Percentiles rank a stretch among this genome's conserved stretches.
These are phyloP conservation scores for Diaporthe capsici DNA, from an alignment of 2,329 filamentous ascomycete species.

Conservation along the genomic window DNA sequence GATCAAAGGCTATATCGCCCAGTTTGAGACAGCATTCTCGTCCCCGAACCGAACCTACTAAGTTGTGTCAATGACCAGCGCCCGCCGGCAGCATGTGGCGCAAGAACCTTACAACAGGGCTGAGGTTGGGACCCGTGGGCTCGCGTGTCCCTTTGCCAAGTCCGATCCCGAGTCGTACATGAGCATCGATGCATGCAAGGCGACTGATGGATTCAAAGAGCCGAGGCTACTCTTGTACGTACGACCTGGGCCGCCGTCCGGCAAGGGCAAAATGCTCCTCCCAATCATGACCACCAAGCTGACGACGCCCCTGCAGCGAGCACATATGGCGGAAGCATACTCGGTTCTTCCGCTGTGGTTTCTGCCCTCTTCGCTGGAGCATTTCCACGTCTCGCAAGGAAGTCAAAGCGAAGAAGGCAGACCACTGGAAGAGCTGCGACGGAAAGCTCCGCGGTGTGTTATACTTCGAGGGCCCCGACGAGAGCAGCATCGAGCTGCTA, in stretches of 20 bases:
- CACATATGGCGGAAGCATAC: conserved; percentile 26
- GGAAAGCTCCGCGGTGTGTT: background rate
- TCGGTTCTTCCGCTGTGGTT: background rate
- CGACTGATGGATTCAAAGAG: background rate
- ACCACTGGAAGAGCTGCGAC: background rate
- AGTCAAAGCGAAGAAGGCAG: background rate
- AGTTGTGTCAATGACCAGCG: conserved; percentile 19
- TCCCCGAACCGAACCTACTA: background rate
- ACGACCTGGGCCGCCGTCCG: too few species aligned
- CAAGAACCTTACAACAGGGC: conserved; percentile 10
- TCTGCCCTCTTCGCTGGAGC: background rate
- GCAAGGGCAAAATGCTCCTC: background rate
- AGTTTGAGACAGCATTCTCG: conserved; percentile 19
- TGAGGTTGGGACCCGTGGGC: background rate
- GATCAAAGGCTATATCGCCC: background rate
- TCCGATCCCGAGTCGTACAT: background rate
- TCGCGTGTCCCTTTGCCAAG: conserved; percentile 24
- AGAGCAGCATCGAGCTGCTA: background rate
- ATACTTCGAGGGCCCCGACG: background rate
- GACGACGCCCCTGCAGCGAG: background rate
- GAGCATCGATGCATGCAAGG: background rate
- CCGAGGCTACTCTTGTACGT: background rate
- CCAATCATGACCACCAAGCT: background rate
- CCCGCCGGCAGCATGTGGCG: background rate
- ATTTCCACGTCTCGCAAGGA: background rate